Base-by-base conservation (phyloP, 2,329 filamentous ascomycete species). In the Colletotrichum spinosum region DNA sequence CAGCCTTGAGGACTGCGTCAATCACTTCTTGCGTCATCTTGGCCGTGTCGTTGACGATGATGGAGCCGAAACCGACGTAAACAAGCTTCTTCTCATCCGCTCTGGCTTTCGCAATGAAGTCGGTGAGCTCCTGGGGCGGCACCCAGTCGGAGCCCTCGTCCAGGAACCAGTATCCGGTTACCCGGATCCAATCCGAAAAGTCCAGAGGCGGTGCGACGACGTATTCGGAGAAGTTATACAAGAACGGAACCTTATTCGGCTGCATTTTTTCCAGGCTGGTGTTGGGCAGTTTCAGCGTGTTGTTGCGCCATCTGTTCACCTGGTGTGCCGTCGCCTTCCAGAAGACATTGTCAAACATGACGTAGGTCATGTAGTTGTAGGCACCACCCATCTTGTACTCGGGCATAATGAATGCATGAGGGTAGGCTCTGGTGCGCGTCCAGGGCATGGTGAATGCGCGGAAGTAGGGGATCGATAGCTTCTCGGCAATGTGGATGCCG, bases 391-490 rank as follows among this genome's bases (percentile, higher is more conserved):
- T 93, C 80, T 97, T 97, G 77, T 92, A 90, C 68, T 97, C 92
- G 2, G 94, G 92, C 67, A 97, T 94, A 34, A 95, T 91, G 78
- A 99, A 99, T 0, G 96, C 96, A 77, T 99, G 96, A 2, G 96
- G 96, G 72, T 99, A 99, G 1, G 95, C 94, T 57, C 96, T 86
- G 13, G 96, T 99, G 53, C 94, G 89, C 0, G 96, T 97, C 96
- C 96, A 99, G 0, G 96, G 96, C 96, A 99, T 99, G 15, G 94
- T 97, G 75, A 99, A 99, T 0, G 94, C 95, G 60, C 96, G 89
- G 81, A 98, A 98, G 77, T 99, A 99, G 0, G 96, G 96, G 49
- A 99, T 97, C 12, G 88, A 85, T 2, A 99, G 84, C 33, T 94
- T 93, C 79, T 99, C 96, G 1, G 96, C 96, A 70, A 99, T 97